Evolutionary conservation across 2,329 filamentous ascomycete species (phyloP), one percentile per base, ranked within the genome.

Genomic region (Aphanoascus verrucosus): DNA sequence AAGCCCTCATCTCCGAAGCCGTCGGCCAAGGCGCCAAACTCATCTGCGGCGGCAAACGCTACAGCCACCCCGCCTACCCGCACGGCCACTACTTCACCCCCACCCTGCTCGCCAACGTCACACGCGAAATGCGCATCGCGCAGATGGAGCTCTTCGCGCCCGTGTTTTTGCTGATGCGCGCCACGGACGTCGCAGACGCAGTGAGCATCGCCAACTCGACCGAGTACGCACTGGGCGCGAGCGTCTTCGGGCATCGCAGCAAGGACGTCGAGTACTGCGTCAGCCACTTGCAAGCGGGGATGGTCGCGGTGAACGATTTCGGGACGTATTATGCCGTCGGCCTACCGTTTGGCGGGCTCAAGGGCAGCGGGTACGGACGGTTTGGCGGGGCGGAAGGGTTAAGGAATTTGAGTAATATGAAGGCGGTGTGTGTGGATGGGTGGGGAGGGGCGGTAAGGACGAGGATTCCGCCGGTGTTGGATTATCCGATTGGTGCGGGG

Each of bases 221-320:
- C 0, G 69, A 80, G 50, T 97, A 93, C 66, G 90, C 86, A 2
- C 85, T 98, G 42, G 93, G 93, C 50, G 85, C 88, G 41, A 88
- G 85, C 40, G 86, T 98, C 37, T 96, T 94, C 67, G 93, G 90
- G 34, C 75, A 78, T 49, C 79, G 84, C 56, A 77, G 80, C 54
- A 74, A 75, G 1, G 77, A 81, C 48, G 74, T 95, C 1, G 69
- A 77, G 14, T 73, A 73, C 14, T 81, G 94, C 28, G 81, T 91
- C 1, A 70, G 70, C 17, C 80, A 81, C 20, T 77, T 96, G 49
- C 81, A 84, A 57, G 83, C 86, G 0, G 93, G 93, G 43, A 96
- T 95, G 86, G 87, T 97, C 0, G 83, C 88, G 20, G 81, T 98
- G 61, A 98, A 98, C 67, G 93, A 98, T 72, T 98, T 98, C 64